Base-by-base conservation (phyloP, 768 basidiomycete species). In the Lactifluus piperatus region DNA sequence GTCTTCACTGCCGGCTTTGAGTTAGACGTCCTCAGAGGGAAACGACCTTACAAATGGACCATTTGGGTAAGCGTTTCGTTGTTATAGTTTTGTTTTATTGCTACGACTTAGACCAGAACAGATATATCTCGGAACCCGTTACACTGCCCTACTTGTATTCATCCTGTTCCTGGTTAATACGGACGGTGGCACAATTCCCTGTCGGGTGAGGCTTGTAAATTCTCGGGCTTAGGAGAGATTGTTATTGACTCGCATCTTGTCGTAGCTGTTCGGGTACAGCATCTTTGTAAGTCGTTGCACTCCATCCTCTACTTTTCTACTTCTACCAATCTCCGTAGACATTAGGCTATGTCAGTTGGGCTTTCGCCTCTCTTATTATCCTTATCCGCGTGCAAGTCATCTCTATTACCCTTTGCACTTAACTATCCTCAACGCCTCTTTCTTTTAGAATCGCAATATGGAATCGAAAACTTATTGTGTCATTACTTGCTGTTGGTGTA, bases 391-490 rank as follows among this genome's bases (percentile, higher is more conserved):
- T 52, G 51, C n/a, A 41, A 52, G 51, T 52, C 18, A 26, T 13
- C 5, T 13, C 37, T 20, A 27, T 18, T 7, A 26, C 18, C n/a
- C 18, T 4, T 11, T 13, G 5, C 9, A 7, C 26, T 1, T 18
- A 26, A 29, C 20, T 14, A 18, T 27, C 10, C 27, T 52, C 18
- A 39, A 6, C 5, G 20, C 5, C 5, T 10, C 18, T 20, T 20
- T 6, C 5, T 52, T 41, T 55, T 26, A 52, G 51, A 52, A 29
- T 52, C 26, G 51, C 51, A n/a, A 52, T 52, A 16, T 52, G 51
- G 51, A 16, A 52, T 13, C 13, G 24, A 5, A 41, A 26, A 27
- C 13, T 5, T 1, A 5, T 20, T 27, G 51, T 41, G 9, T 52
- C 51, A 10, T 52, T 14, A 4, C 7, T 52, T 18, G 26, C 51